phyloP scores from a whole-genome alignment of 495 filamentous ascomycete species.

The Pyrenopolyporus hunteri region DNA sequence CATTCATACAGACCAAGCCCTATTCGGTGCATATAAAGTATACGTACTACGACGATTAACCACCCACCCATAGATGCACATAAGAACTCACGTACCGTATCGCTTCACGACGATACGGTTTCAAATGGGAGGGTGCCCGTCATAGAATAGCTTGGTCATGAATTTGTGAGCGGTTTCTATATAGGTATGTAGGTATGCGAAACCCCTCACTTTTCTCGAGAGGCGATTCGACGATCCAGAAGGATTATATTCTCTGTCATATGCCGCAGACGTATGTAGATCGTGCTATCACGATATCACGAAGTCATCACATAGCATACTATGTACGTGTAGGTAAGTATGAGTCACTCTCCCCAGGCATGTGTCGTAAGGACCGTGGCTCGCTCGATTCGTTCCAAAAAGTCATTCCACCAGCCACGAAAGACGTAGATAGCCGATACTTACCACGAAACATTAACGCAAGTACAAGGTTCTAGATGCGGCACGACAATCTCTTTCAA shows the following conservation, averaged over 20 bases:
- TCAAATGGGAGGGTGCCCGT: background rate
- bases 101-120: slow-evolving; percentile 1
- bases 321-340: no score
- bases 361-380: slow-evolving; percentile 5
- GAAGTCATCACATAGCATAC: slow-evolving; percentile 21
- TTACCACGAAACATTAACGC: slow-evolving; percentile 46
- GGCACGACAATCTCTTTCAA: slow-evolving; percentile 26
- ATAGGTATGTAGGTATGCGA: slow-evolving; percentile 8
- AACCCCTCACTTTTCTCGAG: slow-evolving; percentile 6
- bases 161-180: slow-evolving; percentile 5
- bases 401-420: slow-evolving; percentile 6
- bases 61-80: no score
- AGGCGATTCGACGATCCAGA: background rate
- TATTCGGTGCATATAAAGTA: slow-evolving; percentile 15
- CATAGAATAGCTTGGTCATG: slow-evolving; percentile 2
- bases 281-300: slow-evolving; percentile 20
- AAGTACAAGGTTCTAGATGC: slow-evolving; percentile 42
- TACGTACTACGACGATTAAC: slow-evolving; percentile 2
- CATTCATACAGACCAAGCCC: slow-evolving; percentile 29
- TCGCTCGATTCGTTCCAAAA: slow-evolving; percentile 20
- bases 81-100: slow-evolving; percentile 7
- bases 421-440: slow-evolving; percentile 18
- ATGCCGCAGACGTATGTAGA: slow-evolving; percentile 2
- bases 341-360: slow-evolving; percentile 5
- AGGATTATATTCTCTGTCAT: background rate